Conservation (phyloP, 2,329 filamentous ascomycete species). For the Stagonosporopsis rhizophila region DNA sequence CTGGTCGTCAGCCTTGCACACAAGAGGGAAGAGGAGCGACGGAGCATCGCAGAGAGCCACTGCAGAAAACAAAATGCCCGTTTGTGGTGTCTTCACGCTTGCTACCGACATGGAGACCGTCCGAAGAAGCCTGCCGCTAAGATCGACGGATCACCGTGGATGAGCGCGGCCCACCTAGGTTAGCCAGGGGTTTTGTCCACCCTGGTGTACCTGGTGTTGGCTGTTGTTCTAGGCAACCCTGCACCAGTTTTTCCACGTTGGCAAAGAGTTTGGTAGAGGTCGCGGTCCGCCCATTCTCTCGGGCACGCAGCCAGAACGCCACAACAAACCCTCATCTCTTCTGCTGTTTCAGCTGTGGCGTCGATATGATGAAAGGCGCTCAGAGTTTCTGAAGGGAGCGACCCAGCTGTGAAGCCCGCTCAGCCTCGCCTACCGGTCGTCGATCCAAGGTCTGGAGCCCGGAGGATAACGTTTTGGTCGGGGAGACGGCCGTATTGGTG, state of each 20-base stretch:
- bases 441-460: background rate
- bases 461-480: background rate
- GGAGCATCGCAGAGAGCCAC: background rate
- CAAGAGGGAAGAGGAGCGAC: conserved; percentile 10
- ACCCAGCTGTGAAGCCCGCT: conserved; percentile 1
- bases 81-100: background rate
- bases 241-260: conserved; percentile 5
- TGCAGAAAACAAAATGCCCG: background rate
- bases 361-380: background rate
- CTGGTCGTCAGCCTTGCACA: conserved; percentile 13
- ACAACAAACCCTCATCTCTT: background rate
- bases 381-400: background rate
- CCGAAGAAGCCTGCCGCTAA: conserved; percentile 9
- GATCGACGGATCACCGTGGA: conserved; percentile 16
- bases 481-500: background rate
- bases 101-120: background rate
- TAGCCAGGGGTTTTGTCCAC: conserved; percentile 8
- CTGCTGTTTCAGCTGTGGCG: background rate
- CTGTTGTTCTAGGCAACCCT: conserved; percentile 4
- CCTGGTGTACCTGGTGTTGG: background rate
- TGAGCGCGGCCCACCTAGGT: conserved; percentile 3
- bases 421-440: conserved; percentile 1
- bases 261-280: background rate
- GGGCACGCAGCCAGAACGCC: background rate
- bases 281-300: background rate